Conservation (phyloP, 371 early-diverging fungal species). For the Paraphysoderma sedebokerense region DNA sequence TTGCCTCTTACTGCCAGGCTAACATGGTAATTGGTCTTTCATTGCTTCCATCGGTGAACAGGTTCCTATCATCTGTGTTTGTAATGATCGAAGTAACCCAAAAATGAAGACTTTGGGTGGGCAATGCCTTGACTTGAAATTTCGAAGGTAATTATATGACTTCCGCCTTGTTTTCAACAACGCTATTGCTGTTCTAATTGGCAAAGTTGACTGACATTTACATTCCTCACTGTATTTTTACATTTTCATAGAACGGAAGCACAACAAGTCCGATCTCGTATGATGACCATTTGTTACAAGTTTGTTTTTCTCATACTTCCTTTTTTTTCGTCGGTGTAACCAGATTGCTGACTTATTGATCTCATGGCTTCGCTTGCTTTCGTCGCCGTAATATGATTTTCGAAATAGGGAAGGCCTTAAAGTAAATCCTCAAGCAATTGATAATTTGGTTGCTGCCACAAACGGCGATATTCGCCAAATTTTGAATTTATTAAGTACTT, state of each 20-base stretch:
- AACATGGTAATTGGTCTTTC: constrained; percentile 2
- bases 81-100: constrained; percentile 84
- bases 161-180: too few relatives aligned
- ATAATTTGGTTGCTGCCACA: constrained; percentile 66
- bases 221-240: neutral
- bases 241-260: constrained; percentile 28
- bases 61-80: constrained; percentile 98
- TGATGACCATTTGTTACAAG: constrained; percentile 61
- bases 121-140: constrained; percentile 79
- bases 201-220: neutral
- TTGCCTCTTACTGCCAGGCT: neutral
- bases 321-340: neutral
- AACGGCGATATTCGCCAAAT: constrained; percentile 97
- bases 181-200: too few relatives aligned
- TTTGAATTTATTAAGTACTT: constrained; percentile 85
- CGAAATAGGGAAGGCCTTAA: constrained; percentile 48
- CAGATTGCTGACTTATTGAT: neutral
- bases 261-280: constrained; percentile 44
- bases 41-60: constrained; percentile 5
- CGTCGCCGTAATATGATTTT: constrained; percentile 17
- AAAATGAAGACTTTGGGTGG: constrained; percentile 83
- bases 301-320: constrained; percentile 16
- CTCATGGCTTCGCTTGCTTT: too few relatives aligned
- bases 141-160: constrained; percentile 38
- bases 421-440: constrained; percentile 65